A percentile compares a stretch with the other conserved stretches of the same genome.
phyloP scores from a whole-genome alignment of 768 basidiomycete species.

The Wakefieldia striispora region DNA sequence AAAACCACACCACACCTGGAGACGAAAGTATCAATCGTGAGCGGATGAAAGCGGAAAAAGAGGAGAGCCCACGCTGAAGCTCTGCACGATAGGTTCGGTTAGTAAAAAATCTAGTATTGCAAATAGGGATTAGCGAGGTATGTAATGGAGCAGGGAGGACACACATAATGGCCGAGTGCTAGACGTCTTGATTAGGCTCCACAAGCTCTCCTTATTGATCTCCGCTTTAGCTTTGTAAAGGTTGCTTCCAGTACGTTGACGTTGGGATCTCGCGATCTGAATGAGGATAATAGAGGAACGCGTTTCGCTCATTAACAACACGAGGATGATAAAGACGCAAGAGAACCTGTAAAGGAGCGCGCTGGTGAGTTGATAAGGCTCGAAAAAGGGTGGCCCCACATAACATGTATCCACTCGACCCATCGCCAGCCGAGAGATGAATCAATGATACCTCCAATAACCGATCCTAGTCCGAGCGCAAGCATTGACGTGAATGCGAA shows the following conservation, averaged over 20 bases:
- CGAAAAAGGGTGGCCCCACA: slow-evolving; percentile 33
- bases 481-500: slow-evolving; percentile 60
- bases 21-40: background rate
- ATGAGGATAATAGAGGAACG: slow-evolving; percentile 68
- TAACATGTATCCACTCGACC: slow-evolving; percentile 78
- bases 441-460: slow-evolving; percentile 64
- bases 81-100: slow-evolving; percentile 66
- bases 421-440: slow-evolving; percentile 70
- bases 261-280: slow-evolving; percentile 56
- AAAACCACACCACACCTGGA: slow-evolving; percentile 63
- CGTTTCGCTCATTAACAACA: slow-evolving; percentile 69
- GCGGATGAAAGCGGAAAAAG: background rate
- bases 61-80: slow-evolving; percentile 56
- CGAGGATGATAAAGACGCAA: slow-evolving; percentile 45
- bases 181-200: slow-evolving; percentile 60
- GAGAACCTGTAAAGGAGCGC: slow-evolving; percentile 41
- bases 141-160: slow-evolving; percentile 23
- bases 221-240: slow-evolving; percentile 62
- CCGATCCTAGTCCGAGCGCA: slow-evolving; percentile 60
- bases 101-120: slow-evolving; percentile 18
- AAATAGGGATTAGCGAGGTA: slow-evolving; percentile 1
- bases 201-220: slow-evolving; percentile 53
- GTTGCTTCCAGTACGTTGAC: slow-evolving; percentile 62
- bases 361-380: no score
- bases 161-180: slow-evolving; percentile 68